A percentile compares a stretch with the other conserved stretches of the same genome.
Conservation (phyloP, 179 eudicot species). For the Drosera spatulata region DNA sequence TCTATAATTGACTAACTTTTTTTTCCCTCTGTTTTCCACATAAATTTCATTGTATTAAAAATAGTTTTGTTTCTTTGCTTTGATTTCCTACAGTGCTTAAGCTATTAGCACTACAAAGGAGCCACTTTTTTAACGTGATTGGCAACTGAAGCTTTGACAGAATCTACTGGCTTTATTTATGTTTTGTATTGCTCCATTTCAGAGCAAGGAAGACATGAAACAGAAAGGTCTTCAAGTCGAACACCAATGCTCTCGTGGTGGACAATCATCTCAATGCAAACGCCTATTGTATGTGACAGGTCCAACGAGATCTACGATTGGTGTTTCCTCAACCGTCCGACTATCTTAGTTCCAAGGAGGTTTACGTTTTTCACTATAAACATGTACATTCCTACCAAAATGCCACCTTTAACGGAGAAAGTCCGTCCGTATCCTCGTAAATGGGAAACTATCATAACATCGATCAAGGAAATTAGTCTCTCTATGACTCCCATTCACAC, state of each 20-base stretch:
- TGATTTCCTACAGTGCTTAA: too few relatives aligned
- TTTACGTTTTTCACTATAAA: slow-evolving; percentile 19
- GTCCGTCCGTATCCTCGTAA: slow-evolving; percentile 61
- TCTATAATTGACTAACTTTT: too few relatives aligned
- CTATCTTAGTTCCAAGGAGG: slow-evolving; percentile 27
- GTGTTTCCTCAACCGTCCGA: slow-evolving; percentile 33
- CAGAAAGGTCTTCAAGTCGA: neutral
- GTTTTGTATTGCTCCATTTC: neutral
- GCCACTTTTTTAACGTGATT: too few relatives aligned
- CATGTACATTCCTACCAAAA: neutral
- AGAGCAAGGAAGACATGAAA: neutral
- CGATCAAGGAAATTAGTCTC: slow-evolving; percentile 34
- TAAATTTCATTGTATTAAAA: too few relatives aligned
- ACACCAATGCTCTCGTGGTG: neutral
- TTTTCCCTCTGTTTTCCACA: too few relatives aligned
- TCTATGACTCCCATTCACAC: slow-evolving; percentile 15
- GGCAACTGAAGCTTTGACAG: too few relatives aligned
- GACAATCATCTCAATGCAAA: neutral
- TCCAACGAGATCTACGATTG: slow-evolving; percentile 34
- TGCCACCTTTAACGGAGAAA: slow-evolving; percentile 16
- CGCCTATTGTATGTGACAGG: slow-evolving; percentile 30
- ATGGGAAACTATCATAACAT: slow-evolving; percentile 33
- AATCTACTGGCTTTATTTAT: neutral
- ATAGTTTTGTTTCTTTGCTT: too few relatives aligned
- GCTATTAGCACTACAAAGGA: too few relatives aligned